These are phyloP conservation scores for Globisporangium sylvaticum DNA, from an alignment of 352 stramenopile species.

Conservation along the genomic window DNA sequence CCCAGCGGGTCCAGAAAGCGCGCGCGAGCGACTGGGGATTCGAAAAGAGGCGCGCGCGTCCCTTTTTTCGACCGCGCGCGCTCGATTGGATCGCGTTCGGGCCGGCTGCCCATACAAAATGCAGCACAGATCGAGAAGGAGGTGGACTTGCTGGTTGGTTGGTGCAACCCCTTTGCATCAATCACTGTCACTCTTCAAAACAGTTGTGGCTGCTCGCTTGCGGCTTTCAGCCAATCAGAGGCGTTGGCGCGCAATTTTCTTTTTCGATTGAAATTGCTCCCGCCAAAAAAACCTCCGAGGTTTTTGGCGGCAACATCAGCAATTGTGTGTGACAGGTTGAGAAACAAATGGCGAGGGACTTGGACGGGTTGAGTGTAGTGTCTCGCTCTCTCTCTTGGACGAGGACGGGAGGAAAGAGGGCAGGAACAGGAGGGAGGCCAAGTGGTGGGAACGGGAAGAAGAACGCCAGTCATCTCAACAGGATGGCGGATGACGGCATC, in stretches of 20 bases:
- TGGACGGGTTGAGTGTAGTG: background rate
- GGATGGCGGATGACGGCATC: background rate
- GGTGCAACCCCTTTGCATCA: background rate
- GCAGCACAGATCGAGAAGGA: background rate
- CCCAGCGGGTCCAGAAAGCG: slow-evolving; percentile 11
- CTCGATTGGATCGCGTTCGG: background rate
- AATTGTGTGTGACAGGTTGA: background rate
- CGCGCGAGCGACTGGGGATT: slow-evolving; percentile 12
- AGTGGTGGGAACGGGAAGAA: too few relatives aligned
- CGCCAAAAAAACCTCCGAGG: slow-evolving; percentile 8
- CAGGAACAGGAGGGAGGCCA: too few relatives aligned
- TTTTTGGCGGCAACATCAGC: slow-evolving; percentile 6
- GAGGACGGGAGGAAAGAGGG: background rate
- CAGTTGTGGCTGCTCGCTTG: background rate
- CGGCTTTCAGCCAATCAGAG: slow-evolving; percentile 18
- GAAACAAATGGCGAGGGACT: background rate
- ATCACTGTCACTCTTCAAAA: background rate
- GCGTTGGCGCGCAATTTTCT: slow-evolving; percentile 20
- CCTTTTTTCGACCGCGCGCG: background rate
- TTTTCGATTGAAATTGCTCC: background rate
- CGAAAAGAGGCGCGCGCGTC: slow-evolving; percentile 15
- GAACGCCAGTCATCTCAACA: background rate
- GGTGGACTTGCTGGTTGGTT: background rate
- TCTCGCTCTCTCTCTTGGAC: background rate
- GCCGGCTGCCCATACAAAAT: background rate